Percentiles rank a stretch among this genome's conserved stretches.
These are phyloP conservation scores for Tetrapyrgos nigripes DNA, from an alignment of 1,284 basidiomycete genomes.

Conservation along the genomic window DNA sequence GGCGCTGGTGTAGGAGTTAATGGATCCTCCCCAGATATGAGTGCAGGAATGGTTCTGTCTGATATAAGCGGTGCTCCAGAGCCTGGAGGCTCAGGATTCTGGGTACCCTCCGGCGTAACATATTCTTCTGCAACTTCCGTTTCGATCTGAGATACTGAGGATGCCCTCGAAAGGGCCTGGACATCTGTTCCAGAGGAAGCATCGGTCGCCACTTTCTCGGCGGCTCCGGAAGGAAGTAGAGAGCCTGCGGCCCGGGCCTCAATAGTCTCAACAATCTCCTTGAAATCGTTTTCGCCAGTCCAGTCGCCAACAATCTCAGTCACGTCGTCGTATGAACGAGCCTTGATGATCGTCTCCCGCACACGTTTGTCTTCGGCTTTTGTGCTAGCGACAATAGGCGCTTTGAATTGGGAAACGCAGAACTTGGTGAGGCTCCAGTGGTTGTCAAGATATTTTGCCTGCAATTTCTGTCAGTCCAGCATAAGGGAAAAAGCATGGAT, in stretches of 20 bases:
- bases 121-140: not conserved
- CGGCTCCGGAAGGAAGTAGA: slow-evolving; percentile 4
- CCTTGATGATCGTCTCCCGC: slow-evolving; percentile 59
- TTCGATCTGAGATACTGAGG: not conserved
- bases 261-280: slow-evolving; percentile 59
- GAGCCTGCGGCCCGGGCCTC: slow-evolving; percentile 48
- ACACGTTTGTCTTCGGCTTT: slow-evolving; percentile 67
- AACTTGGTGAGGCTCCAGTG: slow-evolving; percentile 93
- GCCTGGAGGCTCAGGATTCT: slow-evolving; percentile 52
- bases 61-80: slow-evolving; percentile 49
- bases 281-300: slow-evolving; percentile 69
- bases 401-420: slow-evolving; percentile 84
- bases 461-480: not conserved
- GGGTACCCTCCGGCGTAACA: slow-evolving; percentile 48
- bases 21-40: slow-evolving; percentile 47
- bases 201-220: slow-evolving; percentile 11
- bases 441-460: slow-evolving; percentile 77
- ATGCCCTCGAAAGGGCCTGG: not conserved
- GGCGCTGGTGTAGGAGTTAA: slow-evolving; percentile 49
- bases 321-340: slow-evolving; percentile 74
- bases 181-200: slow-evolving; percentile 28
- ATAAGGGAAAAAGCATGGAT: not conserved
- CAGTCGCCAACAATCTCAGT: slow-evolving; percentile 61
- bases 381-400: slow-evolving; percentile 48
- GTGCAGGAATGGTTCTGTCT: slow-evolving; percentile 36